A percentile compares a stretch with the other conserved stretches of the same genome.
Conservation (phyloP, 225 moss, liverwort and hornwort genomes). For the Ulota crispa region DNA sequence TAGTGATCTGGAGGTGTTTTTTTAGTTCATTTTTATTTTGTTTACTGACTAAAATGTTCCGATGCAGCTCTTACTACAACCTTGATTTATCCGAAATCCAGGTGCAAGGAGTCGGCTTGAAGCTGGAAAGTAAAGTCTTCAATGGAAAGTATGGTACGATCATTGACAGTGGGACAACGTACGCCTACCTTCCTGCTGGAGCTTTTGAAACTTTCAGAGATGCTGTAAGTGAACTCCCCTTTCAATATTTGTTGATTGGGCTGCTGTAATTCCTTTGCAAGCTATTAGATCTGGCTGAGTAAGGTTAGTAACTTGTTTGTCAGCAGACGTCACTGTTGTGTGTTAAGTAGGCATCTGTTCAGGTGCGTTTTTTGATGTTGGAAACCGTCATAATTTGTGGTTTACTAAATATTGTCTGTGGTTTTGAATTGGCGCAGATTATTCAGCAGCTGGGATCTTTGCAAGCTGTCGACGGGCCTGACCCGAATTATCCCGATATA, state of each 20-base stretch:
- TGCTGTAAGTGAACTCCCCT: constrained; percentile 59
- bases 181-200: constrained; percentile 79
- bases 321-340: background rate
- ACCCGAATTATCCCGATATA: constrained; percentile 76
- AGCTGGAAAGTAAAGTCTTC: constrained; percentile 62
- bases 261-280: constrained; percentile 10
- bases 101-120: constrained; percentile 80
- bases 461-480: constrained; percentile 78
- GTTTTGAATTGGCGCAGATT: constrained; percentile 51
- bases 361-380: background rate
- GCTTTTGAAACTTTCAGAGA: constrained; percentile 83
- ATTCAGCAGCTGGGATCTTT: constrained; percentile 65
- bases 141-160: constrained; percentile 87
- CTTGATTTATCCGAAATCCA: constrained; percentile 74
- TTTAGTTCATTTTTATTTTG: background rate
- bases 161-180: constrained; percentile 97
- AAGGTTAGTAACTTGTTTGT: background rate
- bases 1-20: background rate
- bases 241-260: constrained; percentile 6
- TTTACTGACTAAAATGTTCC: constrained; percentile 27
- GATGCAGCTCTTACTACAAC: constrained; percentile 94
- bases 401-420: background rate
- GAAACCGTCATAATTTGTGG: background rate
- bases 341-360: constrained; percentile 3
- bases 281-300: background rate